These are phyloP conservation scores for Volvox carteri DNA, from an alignment of 163 green algal genomes.

Conservation along the genomic window DNA sequence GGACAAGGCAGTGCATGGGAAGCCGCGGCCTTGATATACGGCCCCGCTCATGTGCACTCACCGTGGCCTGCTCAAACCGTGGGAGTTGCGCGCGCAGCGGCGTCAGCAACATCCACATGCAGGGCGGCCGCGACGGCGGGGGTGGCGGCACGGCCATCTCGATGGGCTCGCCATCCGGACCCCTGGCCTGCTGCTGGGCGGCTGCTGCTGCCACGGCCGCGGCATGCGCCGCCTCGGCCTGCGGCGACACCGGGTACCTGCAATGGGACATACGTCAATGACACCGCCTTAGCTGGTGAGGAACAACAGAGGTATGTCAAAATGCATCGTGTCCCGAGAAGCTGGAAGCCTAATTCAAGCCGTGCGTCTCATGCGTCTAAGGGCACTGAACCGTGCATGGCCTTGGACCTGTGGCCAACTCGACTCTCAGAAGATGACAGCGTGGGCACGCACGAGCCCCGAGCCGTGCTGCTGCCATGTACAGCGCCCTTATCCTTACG, in stretches of 20 bases:
- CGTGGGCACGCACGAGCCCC: too few species aligned
- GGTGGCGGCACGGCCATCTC: not conserved
- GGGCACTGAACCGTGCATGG: too few species aligned
- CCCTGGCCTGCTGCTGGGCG: conserved; percentile 8
- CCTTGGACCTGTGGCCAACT: too few species aligned
- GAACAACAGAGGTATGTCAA: not conserved
- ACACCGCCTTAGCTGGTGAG: not conserved
- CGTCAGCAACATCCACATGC: conserved; percentile 80
- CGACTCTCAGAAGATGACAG: too few species aligned
- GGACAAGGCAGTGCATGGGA: too few species aligned
- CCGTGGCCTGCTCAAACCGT: conserved; percentile 49
- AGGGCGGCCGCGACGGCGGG: conserved; percentile 55
- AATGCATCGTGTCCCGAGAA: too few species aligned
- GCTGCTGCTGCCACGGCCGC: conserved; percentile 11
- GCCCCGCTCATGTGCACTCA: too few species aligned
- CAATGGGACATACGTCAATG: not conserved
- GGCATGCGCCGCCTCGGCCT: not conserved
- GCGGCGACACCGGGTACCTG: conserved; percentile 26
- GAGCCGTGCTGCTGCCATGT: not conserved
- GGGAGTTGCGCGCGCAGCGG: conserved; percentile 21
- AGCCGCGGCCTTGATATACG: too few species aligned
- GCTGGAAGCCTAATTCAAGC: too few species aligned
- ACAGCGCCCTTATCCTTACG: conserved; percentile 42
- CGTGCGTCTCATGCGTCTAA: too few species aligned
- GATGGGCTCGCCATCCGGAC: not conserved